Base-by-base conservation (phyloP, 2,329 filamentous ascomycete species). In the Phialocephala sp. region DNA sequence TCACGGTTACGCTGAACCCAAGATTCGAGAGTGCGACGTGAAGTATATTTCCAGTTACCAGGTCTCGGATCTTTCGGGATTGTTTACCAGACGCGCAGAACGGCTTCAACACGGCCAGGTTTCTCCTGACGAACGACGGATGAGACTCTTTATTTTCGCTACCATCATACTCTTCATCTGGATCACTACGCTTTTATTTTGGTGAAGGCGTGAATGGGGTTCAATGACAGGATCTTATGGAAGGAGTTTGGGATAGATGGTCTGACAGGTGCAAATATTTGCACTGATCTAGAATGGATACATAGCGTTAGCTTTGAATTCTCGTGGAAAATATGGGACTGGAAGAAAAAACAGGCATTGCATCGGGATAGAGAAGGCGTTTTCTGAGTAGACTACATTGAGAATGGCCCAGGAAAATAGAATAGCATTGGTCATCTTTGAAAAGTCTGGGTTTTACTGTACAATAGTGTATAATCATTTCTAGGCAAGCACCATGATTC, bases 1-100 rank as follows among this genome's bases (percentile, higher is more conserved):
- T 80, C 81, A 83, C 68, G 80, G 81, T 0, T 94, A 89, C 71
- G 87, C 87, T 0, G 79, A 81, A 39, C 84, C 85, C 22, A 90
- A 90, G 76, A 77, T 82, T 18, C 84, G 87, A 50, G 85, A 88
- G 12, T 84, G 83, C 43, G 87, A 90, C 67, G 72, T 89, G 56
- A 79, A 83, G 20, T 90, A 89, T 73, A 84, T 90, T 66, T 79
- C 76, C 47, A 75, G 78, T 37, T 87, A 89, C 68, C 72, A 84
- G 61, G 68, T 81, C 11, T 69, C 77, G 8, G 74, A 72, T 52
- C 75, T 84, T 8, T 70, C 75, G n/a, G 76, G 77, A 43, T 74
- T 81, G 27, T 76, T 83, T 57, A 36, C 22, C 36, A 65, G 45
- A 55, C 41, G 55, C 20, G 43, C 52, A 20, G 50, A 54, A 37